A percentile compares a stretch with the other conserved stretches of the same genome.
These are phyloP conservation scores for Boletellus sp. DNA, from an alignment of 768 basidiomycete species.

Conservation along the genomic window DNA sequence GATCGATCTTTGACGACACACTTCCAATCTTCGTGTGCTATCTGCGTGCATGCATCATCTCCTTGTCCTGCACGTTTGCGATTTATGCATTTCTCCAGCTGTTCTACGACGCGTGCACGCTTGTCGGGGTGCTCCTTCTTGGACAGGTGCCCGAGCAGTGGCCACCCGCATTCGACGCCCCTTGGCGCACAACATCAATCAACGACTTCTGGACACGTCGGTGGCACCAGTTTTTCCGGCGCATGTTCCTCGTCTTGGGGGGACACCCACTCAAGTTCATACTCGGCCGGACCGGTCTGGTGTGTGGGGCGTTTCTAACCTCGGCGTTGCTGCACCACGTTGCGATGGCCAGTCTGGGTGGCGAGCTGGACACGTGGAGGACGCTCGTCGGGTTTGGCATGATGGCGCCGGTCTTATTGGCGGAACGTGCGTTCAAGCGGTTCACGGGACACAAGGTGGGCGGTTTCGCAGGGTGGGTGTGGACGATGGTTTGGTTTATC, in stretches of 20 bases:
- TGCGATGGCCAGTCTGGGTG: conserved; percentile 49
- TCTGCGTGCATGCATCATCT: too few relatives aligned
- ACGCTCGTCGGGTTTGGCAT: conserved; percentile 50
- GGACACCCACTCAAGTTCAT: conserved; percentile 14
- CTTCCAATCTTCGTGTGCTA: too few relatives aligned
- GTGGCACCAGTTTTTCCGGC: conserved; percentile 40
- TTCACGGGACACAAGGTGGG: conserved; percentile 26
- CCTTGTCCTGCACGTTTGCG: too few relatives aligned
- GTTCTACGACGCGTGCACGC: too few relatives aligned
- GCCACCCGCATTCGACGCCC: conserved; percentile 30
- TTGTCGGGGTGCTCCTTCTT: too few relatives aligned
- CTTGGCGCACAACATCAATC: conserved; percentile 34
- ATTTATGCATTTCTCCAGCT: too few relatives aligned
- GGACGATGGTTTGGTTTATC: conserved; percentile 31
- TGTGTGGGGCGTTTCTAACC: conserved; percentile 53
- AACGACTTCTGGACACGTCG: conserved; percentile 34
- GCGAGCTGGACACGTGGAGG: conserved; percentile 39
- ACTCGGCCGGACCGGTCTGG: conserved; percentile 44
- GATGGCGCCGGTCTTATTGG: conserved; percentile 47
- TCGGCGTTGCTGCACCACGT: conserved; percentile 55
- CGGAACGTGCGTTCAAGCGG: conserved; percentile 35
- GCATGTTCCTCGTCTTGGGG: conserved; percentile 29
- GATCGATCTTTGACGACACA: too few relatives aligned
- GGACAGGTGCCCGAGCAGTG: too few relatives aligned
- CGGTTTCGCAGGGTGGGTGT: conserved; percentile 32